These are phyloP conservation scores for Penstemon barbatus DNA, from an alignment of 257 asterid genomes.

Conservation along the genomic window DNA sequence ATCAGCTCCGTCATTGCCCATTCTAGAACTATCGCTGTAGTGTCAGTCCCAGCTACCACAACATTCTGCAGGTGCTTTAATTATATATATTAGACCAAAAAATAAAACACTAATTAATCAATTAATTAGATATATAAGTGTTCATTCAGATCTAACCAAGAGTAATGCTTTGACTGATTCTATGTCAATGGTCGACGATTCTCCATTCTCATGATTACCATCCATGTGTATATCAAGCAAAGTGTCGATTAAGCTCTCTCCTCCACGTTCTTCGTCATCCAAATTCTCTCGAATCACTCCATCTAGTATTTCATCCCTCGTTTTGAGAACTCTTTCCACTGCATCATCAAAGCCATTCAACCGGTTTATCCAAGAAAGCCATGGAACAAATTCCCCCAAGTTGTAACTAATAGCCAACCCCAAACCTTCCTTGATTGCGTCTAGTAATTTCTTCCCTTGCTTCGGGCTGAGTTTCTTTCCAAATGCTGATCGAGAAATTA, in stretches of 20 bases:
- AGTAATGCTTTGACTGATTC: too few relatives aligned
- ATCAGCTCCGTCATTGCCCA: conserved; percentile 32
- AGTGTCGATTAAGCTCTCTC: not conserved
- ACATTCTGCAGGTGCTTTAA: conserved; percentile 20
- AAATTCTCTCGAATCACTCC: conserved; percentile 16
- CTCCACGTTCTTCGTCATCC: not conserved
- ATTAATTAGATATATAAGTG: accelerated
- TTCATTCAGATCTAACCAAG: too few relatives aligned
- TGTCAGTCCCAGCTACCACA: conserved; percentile 34
- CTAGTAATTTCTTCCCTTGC: conserved; percentile 5
- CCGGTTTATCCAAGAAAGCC: conserved; percentile 35
- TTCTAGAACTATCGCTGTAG: conserved; percentile 24
- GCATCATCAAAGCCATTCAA: conserved; percentile 19
- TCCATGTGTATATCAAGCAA: not conserved
- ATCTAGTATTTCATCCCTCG: conserved; percentile 24
- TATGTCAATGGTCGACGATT: too few relatives aligned
- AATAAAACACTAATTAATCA: too few relatives aligned
- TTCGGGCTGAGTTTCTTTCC: conserved; percentile 30
- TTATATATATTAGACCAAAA: too few relatives aligned
- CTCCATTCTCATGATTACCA: too few relatives aligned
- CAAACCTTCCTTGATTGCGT: not conserved
- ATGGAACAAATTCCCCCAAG: conserved; percentile 29
- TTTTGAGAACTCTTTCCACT: not conserved
- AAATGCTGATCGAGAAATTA: conserved; percentile 21
- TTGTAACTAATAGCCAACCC: conserved; percentile 12